Evolutionary conservation across 2,329 filamentous ascomycete genomes (phyloP).

Genomic region (Acephala macrosclerotiorum): DNA sequence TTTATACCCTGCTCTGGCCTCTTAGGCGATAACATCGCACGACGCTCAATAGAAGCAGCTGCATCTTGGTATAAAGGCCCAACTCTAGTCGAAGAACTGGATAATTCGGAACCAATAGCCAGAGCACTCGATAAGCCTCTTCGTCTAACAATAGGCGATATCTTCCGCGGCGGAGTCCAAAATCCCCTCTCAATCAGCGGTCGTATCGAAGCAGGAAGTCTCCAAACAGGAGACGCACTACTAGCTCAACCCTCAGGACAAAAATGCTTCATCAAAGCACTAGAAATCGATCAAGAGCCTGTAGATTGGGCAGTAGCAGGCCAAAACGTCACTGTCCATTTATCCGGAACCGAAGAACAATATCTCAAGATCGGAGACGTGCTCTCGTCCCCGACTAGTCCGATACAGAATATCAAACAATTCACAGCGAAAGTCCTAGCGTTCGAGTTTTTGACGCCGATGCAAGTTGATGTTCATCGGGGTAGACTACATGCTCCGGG

Average conservation of each 20-base stretch:
- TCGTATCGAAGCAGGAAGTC: constrained; percentile 80
- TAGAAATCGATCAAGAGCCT: constrained; percentile 77
- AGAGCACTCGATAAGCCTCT: constrained; percentile 80
- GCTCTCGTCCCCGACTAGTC: constrained; percentile 73
- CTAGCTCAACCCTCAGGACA: constrained; percentile 83
- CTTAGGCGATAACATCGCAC: constrained; percentile 84
- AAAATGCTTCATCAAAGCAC: constrained; percentile 79
- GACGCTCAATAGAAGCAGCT: constrained; percentile 59
- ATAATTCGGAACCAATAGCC: constrained; percentile 77
- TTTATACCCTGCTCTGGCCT: constrained; percentile 93
- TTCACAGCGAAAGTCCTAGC: constrained; percentile 88
- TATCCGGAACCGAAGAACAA: constrained; percentile 83
- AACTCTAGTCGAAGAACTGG: constrained; percentile 84
- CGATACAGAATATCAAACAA: constrained; percentile 73
- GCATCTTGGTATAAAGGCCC: constrained; percentile 82
- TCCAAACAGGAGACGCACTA: constrained; percentile 85
- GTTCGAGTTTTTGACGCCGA: constrained; percentile 88
- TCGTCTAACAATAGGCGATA: constrained; percentile 85
- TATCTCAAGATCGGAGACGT: constrained; percentile 88
- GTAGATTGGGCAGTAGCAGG: constrained; percentile 93
- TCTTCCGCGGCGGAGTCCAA: constrained; percentile 80
- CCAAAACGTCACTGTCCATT: constrained; percentile 84
- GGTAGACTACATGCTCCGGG: constrained; percentile 83
- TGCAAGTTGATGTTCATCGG: constrained; percentile 87
- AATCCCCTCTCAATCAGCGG: constrained; percentile 88